Base-by-base conservation (phyloP, 2,329 filamentous ascomycete genomes). In the Fusarium irregulare region DNA sequence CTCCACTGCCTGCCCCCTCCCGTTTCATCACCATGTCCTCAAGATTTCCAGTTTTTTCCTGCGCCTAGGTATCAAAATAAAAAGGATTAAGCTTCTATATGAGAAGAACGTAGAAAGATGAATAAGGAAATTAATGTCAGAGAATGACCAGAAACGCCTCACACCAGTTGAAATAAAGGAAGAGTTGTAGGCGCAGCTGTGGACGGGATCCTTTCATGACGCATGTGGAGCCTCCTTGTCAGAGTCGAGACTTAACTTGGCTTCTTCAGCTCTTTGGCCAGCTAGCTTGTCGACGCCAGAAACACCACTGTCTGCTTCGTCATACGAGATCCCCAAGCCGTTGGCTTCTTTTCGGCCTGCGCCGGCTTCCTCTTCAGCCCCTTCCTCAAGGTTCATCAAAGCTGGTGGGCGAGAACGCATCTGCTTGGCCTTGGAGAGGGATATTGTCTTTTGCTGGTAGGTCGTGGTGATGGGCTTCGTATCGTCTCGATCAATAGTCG, bases 361-460 rank as follows among this genome's bases (percentile, higher is more conserved):
- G 21, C 70, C 66, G 27, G 75, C 59, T 20, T 75, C 75, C 49
- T 79, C 78, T 64, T 80, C 78, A 34, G 73, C 70, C 46, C 76
- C 69, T 55, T 81, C 80, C 53, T 90, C 88, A 6, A 90, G 81
- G 71, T 88, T 91, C 91, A 96, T 95, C 59, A 98, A 84, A 3
- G 93, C 94, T 28, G 94, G 96, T 4, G 96, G 96, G 7, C 96
- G 89, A 77, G 97, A 93, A 60, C 92, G 92, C 90, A 97, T 93
- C 67, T 91, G 88, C 62, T 91, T 90, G 14, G 96, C 96, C 81
- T 97, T 97, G 58, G 91, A 88, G 9, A 99, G 88, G 27, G 92
- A 96, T 58, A 99, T 97, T 0, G 96, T 99, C 84, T 97, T 96
- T 78, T 98, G 94, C 78, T 97, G 95, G 81, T 98, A 98, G 6